Evolutionary conservation across 2,329 filamentous ascomycete species (phyloP).

Genomic region (Torrubiellomyces zombiae): DNA sequence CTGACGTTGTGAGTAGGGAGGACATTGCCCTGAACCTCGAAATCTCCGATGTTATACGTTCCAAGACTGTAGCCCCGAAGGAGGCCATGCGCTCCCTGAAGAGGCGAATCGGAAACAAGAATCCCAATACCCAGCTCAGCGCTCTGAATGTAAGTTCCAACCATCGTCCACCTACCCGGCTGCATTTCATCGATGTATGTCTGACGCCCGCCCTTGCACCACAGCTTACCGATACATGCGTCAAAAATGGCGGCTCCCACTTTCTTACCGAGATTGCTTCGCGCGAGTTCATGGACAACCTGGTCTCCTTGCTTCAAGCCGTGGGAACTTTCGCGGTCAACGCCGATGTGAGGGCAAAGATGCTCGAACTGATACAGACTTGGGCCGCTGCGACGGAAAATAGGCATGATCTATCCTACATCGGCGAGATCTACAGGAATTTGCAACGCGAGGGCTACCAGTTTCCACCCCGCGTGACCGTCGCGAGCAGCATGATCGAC

Average conservation of each 20-base stretch:
- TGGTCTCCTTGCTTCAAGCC: conserved; percentile 76
- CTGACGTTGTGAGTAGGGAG: too few species aligned
- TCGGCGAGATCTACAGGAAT: conserved; percentile 70
- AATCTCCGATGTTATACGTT: conserved; percentile 93
- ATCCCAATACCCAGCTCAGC: conserved; percentile 90
- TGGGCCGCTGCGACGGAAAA: conserved; percentile 87
- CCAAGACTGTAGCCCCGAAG: conserved; percentile 91
- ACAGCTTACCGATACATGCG: conserved; percentile 91
- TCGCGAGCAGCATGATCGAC: conserved; percentile 95
- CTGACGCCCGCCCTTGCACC: conserved; percentile 2
- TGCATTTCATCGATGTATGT: too few species aligned
- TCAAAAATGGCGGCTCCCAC: conserved; percentile 93
- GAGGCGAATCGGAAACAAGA: conserved; percentile 87
- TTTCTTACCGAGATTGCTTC: conserved; percentile 93
- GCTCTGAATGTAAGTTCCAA: conserved; percentile 57
- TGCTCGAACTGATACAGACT: conserved; percentile 80
- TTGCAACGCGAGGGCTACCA: conserved; percentile 73
- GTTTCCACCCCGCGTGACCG: conserved; percentile 73
- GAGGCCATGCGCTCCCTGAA: conserved; percentile 97
- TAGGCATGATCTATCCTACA: conserved; percentile 67
- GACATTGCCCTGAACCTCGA: conserved; percentile 96
- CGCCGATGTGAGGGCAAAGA: conserved; percentile 72
- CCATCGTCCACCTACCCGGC: too few species aligned
- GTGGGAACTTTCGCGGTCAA: conserved; percentile 62
- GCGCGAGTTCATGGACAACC: conserved; percentile 94